These are phyloP conservation scores for Hypoxylon subgilvum DNA, from an alignment of 495 filamentous ascomycete genomes.

Conservation along the genomic window DNA sequence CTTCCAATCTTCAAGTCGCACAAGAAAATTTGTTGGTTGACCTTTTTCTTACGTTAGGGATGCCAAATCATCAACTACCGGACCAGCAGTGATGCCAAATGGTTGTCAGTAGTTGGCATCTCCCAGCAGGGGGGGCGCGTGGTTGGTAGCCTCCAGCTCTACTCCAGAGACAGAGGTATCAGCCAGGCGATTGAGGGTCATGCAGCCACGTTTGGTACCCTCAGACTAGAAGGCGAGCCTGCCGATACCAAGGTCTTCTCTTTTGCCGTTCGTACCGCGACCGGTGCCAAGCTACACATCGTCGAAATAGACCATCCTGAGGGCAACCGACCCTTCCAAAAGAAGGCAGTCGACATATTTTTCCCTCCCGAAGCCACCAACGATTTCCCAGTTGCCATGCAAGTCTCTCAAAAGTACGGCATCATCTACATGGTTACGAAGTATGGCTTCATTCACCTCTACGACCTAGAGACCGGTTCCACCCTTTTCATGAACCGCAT, in stretches of 20 bases:
- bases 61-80: conserved; percentile 99
- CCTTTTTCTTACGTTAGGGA: conserved; percentile 54
- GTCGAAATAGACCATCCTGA: conserved; percentile 95
- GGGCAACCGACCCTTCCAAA: conserved; percentile 82
- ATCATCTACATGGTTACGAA: conserved; percentile 97
- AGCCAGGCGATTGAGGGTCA: conserved; percentile 98
- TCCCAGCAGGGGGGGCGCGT: conserved; percentile 91
- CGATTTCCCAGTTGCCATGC: conserved; percentile 98
- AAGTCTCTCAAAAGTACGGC: conserved; percentile 93
- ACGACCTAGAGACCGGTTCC: conserved; percentile 94
- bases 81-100: conserved; percentile 91
- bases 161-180: conserved; percentile 92
- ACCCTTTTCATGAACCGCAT: conserved; percentile 99
- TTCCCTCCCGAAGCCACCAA: conserved; percentile 93
- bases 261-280: conserved; percentile 87
- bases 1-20: neutral
- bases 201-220: conserved; percentile 90
- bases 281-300: conserved; percentile 94
- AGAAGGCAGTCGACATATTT: conserved; percentile 97
- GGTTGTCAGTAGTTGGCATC: conserved; percentile 98
- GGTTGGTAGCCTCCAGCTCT: conserved; percentile 94
- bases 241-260: conserved; percentile 94
- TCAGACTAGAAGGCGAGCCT: conserved; percentile 85
- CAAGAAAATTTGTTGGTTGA: conserved; percentile 26
- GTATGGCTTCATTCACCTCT: conserved; percentile 98